Percentiles rank a stretch among this genome's conserved stretches.
These are phyloP conservation scores for Diospyros lotus DNA, from an alignment of 148 eudicot species.

Conservation along the genomic window DNA sequence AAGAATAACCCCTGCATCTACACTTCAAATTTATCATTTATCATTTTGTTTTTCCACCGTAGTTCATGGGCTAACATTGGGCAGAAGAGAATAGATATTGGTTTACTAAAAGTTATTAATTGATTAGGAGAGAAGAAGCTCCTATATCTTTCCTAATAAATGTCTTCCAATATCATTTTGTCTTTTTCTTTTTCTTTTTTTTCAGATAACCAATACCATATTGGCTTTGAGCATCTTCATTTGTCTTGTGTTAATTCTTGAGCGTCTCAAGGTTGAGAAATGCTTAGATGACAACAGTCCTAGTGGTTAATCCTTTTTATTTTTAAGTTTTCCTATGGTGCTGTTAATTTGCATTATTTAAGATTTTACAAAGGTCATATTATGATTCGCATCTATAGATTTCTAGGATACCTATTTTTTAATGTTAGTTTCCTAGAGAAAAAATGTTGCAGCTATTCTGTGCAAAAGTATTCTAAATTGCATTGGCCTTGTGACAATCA, in stretches of 20 bases:
- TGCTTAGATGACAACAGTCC: neutral
- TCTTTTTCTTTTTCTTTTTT: neutral
- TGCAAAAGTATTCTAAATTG: neutral
- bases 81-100: neutral
- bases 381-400: neutral
- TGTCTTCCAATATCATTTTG: neutral
- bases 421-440: neutral
- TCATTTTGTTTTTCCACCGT: neutral
- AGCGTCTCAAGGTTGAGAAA: neutral
- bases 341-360: neutral
- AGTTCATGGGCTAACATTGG: neutral
- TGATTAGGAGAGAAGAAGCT: neutral
- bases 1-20: neutral
- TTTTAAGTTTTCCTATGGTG: neutral
- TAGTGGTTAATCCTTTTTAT: neutral
- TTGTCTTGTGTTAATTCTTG: neutral
- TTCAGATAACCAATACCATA: neutral
- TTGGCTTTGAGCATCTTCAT: neutral
- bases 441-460: neutral
- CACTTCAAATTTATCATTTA: neutral
- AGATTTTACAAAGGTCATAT: neutral
- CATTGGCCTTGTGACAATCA: constrained; percentile 25
- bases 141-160: neutral
- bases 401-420: neutral
- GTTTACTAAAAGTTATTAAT: neutral